Base-by-base conservation (phyloP, 345 rosid species). In the Acer saccharum region DNA sequence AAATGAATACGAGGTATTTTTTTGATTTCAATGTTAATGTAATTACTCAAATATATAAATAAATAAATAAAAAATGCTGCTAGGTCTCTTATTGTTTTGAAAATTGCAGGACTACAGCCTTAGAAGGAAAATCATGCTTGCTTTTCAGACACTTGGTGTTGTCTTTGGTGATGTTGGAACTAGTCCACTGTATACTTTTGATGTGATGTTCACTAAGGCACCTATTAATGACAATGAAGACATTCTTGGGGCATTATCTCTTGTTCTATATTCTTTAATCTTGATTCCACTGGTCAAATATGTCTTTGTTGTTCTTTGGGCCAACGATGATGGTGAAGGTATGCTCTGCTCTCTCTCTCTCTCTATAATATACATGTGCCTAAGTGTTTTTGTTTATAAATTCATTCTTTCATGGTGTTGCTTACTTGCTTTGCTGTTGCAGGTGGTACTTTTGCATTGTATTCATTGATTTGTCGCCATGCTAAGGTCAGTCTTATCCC, bases 291-390 rank as follows among this genome's bases (percentile, higher is more conserved):
- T 94, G 35, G 81, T 97, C 60, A 96, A 96, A 83, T 96, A 96
- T 90, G 95, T 94, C 73, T 90, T 96, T 75, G 92, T 96, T 74
- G 99, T 94, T 78, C 95, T 96, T 48, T 94, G 98, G 97, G 99
- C 97, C 63, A 96, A 96, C 82, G 98, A 96, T 77, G 98, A 96
- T 66, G 99, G 99, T 68, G 99, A 96, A 96, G 99, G 98, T 96
- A 84, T 67, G 79, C 43, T 72, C 43, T 46, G 29, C 39, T 35
- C 35, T 32, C 35, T 32, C 35, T 32, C 35, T 32, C 35, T 32
- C 35, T 32, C 35, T 32, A 35, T 4, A 35, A 35, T 43, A 43
- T 43, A 7, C 23, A 7, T 57, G 20, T 57, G 62, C 6, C 21
- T 60, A 17, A 20, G 25, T 14, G 21, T 14, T 57, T 14, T 16